Percentiles rank a stretch among this genome's conserved stretches.
Conservation (phyloP, 768 basidiomycete genomes). For the Phaeotremella fagi region DNA sequence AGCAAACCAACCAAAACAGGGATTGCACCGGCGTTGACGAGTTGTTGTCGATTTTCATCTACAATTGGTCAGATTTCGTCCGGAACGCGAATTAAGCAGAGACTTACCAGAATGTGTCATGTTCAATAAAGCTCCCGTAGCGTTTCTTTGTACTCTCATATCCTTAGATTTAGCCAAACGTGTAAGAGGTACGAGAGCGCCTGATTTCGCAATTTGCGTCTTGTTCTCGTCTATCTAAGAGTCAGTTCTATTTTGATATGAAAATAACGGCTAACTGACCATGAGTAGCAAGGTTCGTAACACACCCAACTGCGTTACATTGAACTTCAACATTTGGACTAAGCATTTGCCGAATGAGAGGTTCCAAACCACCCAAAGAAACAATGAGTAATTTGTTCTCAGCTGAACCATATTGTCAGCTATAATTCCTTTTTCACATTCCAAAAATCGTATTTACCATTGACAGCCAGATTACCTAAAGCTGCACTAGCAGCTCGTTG, state of each 20-base stretch:
- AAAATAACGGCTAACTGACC: conserved; percentile 55
- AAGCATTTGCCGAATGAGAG: conserved; percentile 97
- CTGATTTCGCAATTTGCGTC: conserved; percentile 98
- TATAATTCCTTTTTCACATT: neutral
- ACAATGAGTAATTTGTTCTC: conserved; percentile 99
- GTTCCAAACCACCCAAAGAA: conserved; percentile 93
- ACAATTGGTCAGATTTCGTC: neutral
- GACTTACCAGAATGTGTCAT: conserved; percentile 97
- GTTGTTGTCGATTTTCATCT: conserved; percentile 98
- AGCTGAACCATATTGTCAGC: conserved; percentile 54
- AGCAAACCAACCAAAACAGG: conserved; percentile 91
- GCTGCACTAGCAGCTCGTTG: conserved; percentile 97
- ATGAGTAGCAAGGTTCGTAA: conserved; percentile 97
- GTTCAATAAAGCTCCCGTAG: conserved; percentile 93
- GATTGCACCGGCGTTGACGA: conserved; percentile 96
- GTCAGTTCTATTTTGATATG: neutral
- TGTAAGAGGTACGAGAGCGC: conserved; percentile 94
- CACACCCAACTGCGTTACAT: conserved; percentile 98
- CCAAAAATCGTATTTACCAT: conserved; percentile 61
- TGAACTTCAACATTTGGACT: conserved; percentile 98
- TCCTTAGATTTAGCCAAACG: conserved; percentile 95
- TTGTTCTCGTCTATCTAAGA: conserved; percentile 83
- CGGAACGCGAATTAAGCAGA: neutral
- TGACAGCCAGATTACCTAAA: conserved; percentile 93
- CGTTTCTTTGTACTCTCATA: conserved; percentile 98